Base-by-base conservation (phyloP, 768 basidiomycete species). In the Xanthoconium stramineum region DNA sequence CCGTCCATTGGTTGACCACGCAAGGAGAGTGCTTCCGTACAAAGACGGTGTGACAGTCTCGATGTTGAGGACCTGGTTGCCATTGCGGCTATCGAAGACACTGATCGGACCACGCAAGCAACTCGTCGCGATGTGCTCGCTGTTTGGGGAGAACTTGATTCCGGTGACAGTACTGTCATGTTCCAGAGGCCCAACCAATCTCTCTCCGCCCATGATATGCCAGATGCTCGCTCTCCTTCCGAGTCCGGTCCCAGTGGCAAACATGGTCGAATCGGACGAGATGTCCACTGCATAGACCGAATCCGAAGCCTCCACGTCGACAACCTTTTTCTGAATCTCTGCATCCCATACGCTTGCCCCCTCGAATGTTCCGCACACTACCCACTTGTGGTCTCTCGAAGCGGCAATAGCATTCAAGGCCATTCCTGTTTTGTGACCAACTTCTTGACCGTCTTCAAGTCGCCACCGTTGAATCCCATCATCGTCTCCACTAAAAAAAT, bases 101-200 rank as follows among this genome's bases (percentile, higher is more conserved):
- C 11, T 12, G 4, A 50, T 30, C 6, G 28, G 17, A 6, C 28
- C 37, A 14, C 29, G 49, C 39, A 6, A 10, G 30, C 42, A 33
- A 11, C n/a, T 12, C 3, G 51, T 43, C 12, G 57, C 47, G 12
- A 60, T 9, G 3, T 5, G 32, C 2, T 36, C 7, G 14, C 39
- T 48, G 29, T 46, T 6, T 0, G 52, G 59, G 5, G 52, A 60
- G 43, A 60, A 59, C 29, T 42, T 40, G 17, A 54, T 15, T 1
- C 29, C 38, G 1, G 20, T 12, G 14, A 47, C 19, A 10, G 14
- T 37, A 9, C 28, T 28, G 50, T 32, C 39, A 14, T 32, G 39
- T 20, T 12, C 3, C 11, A 51, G 39, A 0, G 50, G 40, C 8
- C 50, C 50, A 33, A 51, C 30, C 28, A 51, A 13, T 35, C 50